Evolutionary conservation across 2,329 filamentous ascomycete species (phyloP).

Genomic region (Sporothrix pallida): DNA sequence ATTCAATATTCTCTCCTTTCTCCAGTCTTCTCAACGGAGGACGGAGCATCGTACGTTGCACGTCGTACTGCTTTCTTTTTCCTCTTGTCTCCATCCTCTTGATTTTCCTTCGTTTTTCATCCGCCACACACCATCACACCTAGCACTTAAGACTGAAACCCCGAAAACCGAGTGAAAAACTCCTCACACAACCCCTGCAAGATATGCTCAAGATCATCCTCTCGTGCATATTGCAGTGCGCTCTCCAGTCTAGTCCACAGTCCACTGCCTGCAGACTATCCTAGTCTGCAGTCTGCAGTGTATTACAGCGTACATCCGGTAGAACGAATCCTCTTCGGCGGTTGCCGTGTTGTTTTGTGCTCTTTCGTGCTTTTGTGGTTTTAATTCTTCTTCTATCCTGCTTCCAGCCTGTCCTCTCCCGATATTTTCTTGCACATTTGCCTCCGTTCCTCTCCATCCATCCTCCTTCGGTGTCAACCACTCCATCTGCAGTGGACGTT

Average conservation of each 20-base stretch:
- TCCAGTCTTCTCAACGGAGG: background rate
- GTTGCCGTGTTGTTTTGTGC: background rate
- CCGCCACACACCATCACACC: background rate
- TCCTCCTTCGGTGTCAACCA: background rate
- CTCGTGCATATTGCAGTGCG: background rate
- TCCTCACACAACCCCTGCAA: slow-evolving; percentile 18
- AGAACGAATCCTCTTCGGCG: slow-evolving; percentile 18
- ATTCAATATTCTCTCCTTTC: no score
- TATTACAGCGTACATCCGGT: slow-evolving; percentile 3
- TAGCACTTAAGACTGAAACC: no score
- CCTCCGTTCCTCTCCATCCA: background rate
- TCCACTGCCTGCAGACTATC: background rate
- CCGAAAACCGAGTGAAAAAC: background rate
- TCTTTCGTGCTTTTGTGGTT: background rate
- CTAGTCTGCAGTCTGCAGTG: background rate
- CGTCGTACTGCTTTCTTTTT: background rate
- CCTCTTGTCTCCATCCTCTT: background rate
- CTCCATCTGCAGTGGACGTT: background rate
- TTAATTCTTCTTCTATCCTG: background rate
- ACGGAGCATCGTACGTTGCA: slow-evolving; percentile 8
- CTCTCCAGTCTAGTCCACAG: no score
- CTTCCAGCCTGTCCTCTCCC: background rate
- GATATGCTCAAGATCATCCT: slow-evolving; percentile 14
- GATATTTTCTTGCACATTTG: background rate
- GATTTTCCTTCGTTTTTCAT: background rate